Base-by-base conservation (phyloP, 139 green algal genomes). In the Closterium sp. region DNA sequence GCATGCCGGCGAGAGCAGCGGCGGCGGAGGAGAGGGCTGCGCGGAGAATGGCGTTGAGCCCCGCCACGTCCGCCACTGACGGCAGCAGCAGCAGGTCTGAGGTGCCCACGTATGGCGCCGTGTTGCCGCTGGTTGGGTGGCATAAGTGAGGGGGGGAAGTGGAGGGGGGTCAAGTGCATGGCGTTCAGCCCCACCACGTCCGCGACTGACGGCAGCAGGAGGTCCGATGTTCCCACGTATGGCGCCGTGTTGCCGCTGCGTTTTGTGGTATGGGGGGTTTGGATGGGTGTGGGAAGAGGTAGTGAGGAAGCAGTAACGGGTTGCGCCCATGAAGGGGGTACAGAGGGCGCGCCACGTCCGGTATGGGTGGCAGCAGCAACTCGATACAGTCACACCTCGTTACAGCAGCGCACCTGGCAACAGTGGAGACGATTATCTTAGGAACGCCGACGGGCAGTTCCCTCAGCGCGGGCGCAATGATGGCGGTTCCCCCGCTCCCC, bases 101-200 rank as follows among this genome's bases (percentile, higher is more conserved):
- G 1, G 31, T 50, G 0, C 22, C 87, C 10, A 89, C 28, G 29
- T 62, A 89, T 5, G 87, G 87, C 21, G 87, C 87, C 2, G 87
- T 89, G 87, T 89, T 45, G 87, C 88, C 88, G 5, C 88, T 90
- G n/a, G 9, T 1, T 30, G n/a, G 27, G 24, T 28, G 24, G 73
- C 9, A 86, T 31, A 10, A 9, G 9, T 28, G 73, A 62, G n/a
- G n/a, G n/a, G n/a, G n/a, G n/a, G n/a, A n/a, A n/a, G n/a, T n/a
- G n/a, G n/a, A n/a, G n/a, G n/a, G n/a, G n/a, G n/a, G n/a, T n/a
- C n/a, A n/a, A n/a, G n/a, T n/a, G n/a, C n/a, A 89, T 50, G 87
- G 31, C 27, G 87, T 89, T 89, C 1, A 89, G 87, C 22, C 87
- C 87, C 87, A 31, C 87, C 31, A 89, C 87, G 31, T 89, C 87